These are phyloP conservation scores for Fennellomyces sp. DNA, from an alignment of 371 early-diverging fungal genomes.

Conservation along the genomic window DNA sequence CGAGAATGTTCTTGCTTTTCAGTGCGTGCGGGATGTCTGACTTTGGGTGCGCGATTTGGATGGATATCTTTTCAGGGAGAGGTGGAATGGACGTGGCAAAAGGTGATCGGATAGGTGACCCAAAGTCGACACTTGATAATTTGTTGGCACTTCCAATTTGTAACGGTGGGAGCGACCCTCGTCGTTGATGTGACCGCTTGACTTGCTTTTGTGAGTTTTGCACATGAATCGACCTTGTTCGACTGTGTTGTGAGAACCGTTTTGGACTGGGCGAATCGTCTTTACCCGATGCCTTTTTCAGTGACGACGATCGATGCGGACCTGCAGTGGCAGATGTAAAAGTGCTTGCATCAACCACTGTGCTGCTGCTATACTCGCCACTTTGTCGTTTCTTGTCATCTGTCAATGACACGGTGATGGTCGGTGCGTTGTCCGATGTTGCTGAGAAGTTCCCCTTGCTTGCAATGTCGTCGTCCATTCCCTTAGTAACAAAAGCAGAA, in stretches of 20 bases:
- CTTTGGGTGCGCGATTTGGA: slow-evolving; percentile 26
- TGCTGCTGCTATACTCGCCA: slow-evolving; percentile 5
- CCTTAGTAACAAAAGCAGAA: neutral
- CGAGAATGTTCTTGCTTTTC: slow-evolving; percentile 18
- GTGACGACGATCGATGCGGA: slow-evolving; percentile 10
- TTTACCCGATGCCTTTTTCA: neutral
- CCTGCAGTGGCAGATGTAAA: slow-evolving; percentile 2
- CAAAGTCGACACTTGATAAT: slow-evolving; percentile 16
- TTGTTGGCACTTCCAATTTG: slow-evolving; percentile 14
- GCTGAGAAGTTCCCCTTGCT: neutral
- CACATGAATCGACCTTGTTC: slow-evolving; percentile 15
- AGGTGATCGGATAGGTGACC: slow-evolving; percentile 20
- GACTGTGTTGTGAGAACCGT: slow-evolving; percentile 1
- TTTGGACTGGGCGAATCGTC: slow-evolving; percentile 6
- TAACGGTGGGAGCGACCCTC: slow-evolving; percentile 22
- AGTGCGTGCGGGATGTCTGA: slow-evolving; percentile 16
- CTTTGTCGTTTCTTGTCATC: slow-evolving; percentile 19
- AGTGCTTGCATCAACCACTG: neutral
- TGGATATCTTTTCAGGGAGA: slow-evolving; percentile 23
- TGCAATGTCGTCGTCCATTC: slow-evolving; percentile 12
- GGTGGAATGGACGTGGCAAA: slow-evolving; percentile 20
- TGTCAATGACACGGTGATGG: neutral
- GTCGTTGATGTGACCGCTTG: slow-evolving; percentile 1
- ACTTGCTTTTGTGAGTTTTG: neutral
- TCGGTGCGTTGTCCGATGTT: neutral